Evolutionary conservation across 2,329 filamentous ascomycete species (phyloP).

Genomic region (Xylaria multiplex): DNA sequence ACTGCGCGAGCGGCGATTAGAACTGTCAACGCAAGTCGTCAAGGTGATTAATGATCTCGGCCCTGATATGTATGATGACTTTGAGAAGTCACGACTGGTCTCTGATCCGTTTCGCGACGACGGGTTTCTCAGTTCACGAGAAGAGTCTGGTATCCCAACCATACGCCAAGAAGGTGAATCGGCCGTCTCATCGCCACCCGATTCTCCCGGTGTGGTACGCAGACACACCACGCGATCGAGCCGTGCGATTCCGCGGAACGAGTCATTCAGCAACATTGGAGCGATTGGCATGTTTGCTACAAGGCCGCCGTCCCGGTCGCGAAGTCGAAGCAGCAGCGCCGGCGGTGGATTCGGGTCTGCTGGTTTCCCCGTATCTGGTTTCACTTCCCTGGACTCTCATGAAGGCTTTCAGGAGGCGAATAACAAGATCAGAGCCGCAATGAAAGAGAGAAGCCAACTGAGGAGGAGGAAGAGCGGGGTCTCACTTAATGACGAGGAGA

Average conservation of each 20-base stretch:
- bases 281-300: constrained; percentile 91
- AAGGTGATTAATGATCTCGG: constrained; percentile 94
- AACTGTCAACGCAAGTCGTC: constrained; percentile 84
- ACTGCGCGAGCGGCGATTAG: constrained; percentile 75
- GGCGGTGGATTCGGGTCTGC: constrained; percentile 68
- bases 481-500: constrained; percentile 39
- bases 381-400: constrained; percentile 73
- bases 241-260: constrained; percentile 78
- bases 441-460: constrained; percentile 77
- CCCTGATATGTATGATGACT: constrained; percentile 97
- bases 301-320: constrained; percentile 81
- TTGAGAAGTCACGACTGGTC: constrained; percentile 79
- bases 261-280: constrained; percentile 91
- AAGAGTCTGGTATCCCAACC: constrained; percentile 48
- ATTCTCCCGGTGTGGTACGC: constrained; percentile 51
- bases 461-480: constrained; percentile 63
- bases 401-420: constrained; percentile 84
- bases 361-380: constrained; percentile 73
- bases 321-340: constrained; percentile 69
- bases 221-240: constrained; percentile 65
- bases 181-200: constrained; percentile 44
- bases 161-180: constrained; percentile 36
- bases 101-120: constrained; percentile 59
- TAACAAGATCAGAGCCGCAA: constrained; percentile 83
- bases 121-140: constrained; percentile 42